Evolutionary conservation across 164 flowering plant genomes (phyloP), one percentile per base, ranked within the genome.

Genomic region (Echeveria elegans): DNA sequence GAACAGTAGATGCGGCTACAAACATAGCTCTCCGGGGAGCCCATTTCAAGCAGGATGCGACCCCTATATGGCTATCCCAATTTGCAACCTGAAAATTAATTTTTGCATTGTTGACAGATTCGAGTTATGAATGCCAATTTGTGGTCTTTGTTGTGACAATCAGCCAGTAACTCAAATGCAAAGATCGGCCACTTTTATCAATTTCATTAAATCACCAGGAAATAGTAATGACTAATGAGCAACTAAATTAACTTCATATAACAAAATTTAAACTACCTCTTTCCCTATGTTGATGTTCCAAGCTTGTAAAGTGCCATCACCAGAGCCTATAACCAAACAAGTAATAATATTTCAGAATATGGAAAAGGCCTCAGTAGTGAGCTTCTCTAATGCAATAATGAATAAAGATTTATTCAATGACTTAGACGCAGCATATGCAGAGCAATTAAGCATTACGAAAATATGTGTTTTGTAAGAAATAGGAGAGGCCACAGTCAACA

Each of bases 21-120:
- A 94, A 94, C 96, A 94, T 89, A n/a, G 78, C 96, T 63, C 99
- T 72, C 1, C 90, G 93, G 38, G 97, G 96, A 15, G 99, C 99
- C 99, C 99, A 94, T 69, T 86, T 94, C 85, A 91, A 72, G 82
- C 93, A 88, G 5, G 89, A 72, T 3, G 85, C 72, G 14, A 89
- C 82, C 7, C 96, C 99, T 60, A 88, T 85, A 69, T 88, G 78
- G 78, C 86, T 87, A 75, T 83, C 87, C 94, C 94, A 90, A 53
- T 81, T 61, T 29, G 86, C 89, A 63, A 90, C 88, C 97, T 93
- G 78, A 28, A 37, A 64, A 18, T 10, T 9, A 19, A 19, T 12
- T 14, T 8, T 26, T n/a, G 5, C n/a, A 15, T 30, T n/a, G 19
- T 6, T 2, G 26, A n/a, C 26, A n/a, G 56, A n/a, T 50, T 6